Evolutionary conservation across 2,329 filamentous ascomycete genomes (phyloP), one percentile per base, ranked within the genome.

Genomic region (Stachybotrys echinatus): DNA sequence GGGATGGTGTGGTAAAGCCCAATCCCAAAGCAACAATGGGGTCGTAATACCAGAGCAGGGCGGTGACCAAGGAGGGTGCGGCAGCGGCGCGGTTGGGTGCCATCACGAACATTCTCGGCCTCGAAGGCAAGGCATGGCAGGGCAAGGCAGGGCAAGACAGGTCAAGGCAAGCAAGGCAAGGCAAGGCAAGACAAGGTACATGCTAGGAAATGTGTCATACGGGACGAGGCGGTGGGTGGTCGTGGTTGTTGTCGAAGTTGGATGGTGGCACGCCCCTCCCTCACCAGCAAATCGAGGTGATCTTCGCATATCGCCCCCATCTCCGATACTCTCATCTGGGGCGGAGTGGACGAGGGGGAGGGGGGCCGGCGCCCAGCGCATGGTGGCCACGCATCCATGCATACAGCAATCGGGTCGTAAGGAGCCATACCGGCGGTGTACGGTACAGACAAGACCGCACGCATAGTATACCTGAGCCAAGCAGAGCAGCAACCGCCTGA

Each of bases 241-340:
- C 14, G 27, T 34, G 27, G 27, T n/a, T n/a, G n/a, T n/a, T n/a
- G n/a, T n/a, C n/a, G n/a, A n/a, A 34, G 14, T 34, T 10, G 27
- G 10, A 34, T 34, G 27, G 5, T 22, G 23, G n/a, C 21, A 27
- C 43, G n/a, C 23, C 14, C 43, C 43, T 45, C 14, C 23, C 43
- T 20, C 23, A 20, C 22, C 43, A 45, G 21, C 23, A 45, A 45
- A 45, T 45, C 43, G 43, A 45, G 43, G 43, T 45, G 43, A 45
- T 45, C 43, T 12, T 45, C 43, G 43, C 43, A 45, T 45, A 45
- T 45, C 43, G 21, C 43, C 21, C 43, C 43, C 43, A 22, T 23
- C 23, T 34, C 43, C 43, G 20, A 27, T 45, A 22, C 18, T 23
- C 21, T 19, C 21, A 45, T 45, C 43, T 45, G 43, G 43, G 43